These are phyloP conservation scores for Fusarium sp. DNA, from an alignment of 2,329 filamentous ascomycete species.

Conservation along the genomic window DNA sequence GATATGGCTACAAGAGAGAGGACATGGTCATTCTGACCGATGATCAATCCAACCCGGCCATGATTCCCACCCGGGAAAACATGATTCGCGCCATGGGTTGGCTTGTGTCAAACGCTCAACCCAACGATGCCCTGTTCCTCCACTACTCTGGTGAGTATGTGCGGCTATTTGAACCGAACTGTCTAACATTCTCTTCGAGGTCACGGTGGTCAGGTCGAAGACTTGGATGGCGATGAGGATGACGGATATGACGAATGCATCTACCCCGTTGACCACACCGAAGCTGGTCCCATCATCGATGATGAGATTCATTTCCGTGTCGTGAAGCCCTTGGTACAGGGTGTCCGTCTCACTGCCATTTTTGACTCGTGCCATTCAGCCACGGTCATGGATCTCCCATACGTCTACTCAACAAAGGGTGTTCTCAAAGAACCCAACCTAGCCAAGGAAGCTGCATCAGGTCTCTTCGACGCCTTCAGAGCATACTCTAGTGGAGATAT, in stretches of 20 bases:
- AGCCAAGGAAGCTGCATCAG: slow-evolving; percentile 81
- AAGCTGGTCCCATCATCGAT: slow-evolving; percentile 79
- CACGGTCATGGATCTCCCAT: slow-evolving; percentile 80
- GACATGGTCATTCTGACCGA: slow-evolving; percentile 85
- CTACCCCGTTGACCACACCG: slow-evolving; percentile 79
- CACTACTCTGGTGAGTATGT: slow-evolving; percentile 73
- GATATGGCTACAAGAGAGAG: slow-evolving; percentile 78
- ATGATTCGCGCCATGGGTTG: slow-evolving; percentile 81
- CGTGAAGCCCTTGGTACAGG: slow-evolving; percentile 80
- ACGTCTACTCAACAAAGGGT: slow-evolving; percentile 84
- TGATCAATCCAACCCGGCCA: slow-evolving; percentile 76
- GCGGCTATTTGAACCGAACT: neutral
- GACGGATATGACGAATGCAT: slow-evolving; percentile 84
- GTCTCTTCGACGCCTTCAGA: slow-evolving; percentile 77
- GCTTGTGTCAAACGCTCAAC: slow-evolving; percentile 76
- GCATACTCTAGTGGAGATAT: slow-evolving; percentile 88
- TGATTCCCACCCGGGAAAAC: slow-evolving; percentile 80
- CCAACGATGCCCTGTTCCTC: slow-evolving; percentile 82
- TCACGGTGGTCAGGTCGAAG: slow-evolving; percentile 80
- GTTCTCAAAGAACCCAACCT: slow-evolving; percentile 84
- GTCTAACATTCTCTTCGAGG: slow-evolving; percentile 56
- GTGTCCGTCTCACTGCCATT: slow-evolving; percentile 86
- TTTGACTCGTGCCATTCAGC: slow-evolving; percentile 87
- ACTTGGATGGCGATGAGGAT: slow-evolving; percentile 79
- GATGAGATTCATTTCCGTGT: slow-evolving; percentile 83